These are phyloP conservation scores for Streptanthus diversifolius DNA, from an alignment of 345 rosid genomes.

Conservation along the genomic window DNA sequence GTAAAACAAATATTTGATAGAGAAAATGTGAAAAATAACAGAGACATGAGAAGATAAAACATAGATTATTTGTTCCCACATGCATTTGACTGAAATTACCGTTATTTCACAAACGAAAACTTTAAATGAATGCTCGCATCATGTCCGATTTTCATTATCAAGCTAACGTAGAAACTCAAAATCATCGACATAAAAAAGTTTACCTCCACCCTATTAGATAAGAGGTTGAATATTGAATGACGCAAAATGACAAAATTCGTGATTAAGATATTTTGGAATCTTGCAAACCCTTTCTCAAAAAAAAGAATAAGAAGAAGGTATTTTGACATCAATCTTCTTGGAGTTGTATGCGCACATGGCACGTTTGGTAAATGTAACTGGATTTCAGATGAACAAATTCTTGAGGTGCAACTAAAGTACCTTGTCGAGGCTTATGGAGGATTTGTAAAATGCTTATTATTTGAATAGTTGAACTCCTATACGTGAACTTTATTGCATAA, in stretches of 20 bases:
- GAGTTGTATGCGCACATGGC: not conserved
- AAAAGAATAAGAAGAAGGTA: too few species aligned
- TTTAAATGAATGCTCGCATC: not conserved
- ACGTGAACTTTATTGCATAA: not conserved
- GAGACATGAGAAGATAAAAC: not conserved
- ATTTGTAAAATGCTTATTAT: not conserved
- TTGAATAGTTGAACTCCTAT: not conserved
- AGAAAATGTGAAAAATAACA: not conserved
- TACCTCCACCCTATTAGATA: not conserved
- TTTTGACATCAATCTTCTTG: not conserved
- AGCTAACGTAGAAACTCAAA: not conserved
- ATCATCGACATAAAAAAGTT: not conserved
- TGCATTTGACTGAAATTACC: not conserved
- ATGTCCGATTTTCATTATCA: not conserved
- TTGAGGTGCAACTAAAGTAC: not conserved
- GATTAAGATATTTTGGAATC: too few species aligned
- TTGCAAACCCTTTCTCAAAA: too few species aligned
- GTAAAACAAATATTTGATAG: not conserved
- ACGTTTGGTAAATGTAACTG: conserved; percentile 1
- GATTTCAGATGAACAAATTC: not conserved
- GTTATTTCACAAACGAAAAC: not conserved
- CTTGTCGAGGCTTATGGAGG: not conserved
- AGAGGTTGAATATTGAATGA: not conserved
- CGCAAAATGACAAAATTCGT: not conserved
- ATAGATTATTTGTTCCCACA: not conserved